A percentile compares a stretch with the other conserved stretches of the same genome.
These are phyloP conservation scores for Aureobasidium sp. DNA, from an alignment of 2,329 filamentous ascomycete genomes.

Conservation along the genomic window DNA sequence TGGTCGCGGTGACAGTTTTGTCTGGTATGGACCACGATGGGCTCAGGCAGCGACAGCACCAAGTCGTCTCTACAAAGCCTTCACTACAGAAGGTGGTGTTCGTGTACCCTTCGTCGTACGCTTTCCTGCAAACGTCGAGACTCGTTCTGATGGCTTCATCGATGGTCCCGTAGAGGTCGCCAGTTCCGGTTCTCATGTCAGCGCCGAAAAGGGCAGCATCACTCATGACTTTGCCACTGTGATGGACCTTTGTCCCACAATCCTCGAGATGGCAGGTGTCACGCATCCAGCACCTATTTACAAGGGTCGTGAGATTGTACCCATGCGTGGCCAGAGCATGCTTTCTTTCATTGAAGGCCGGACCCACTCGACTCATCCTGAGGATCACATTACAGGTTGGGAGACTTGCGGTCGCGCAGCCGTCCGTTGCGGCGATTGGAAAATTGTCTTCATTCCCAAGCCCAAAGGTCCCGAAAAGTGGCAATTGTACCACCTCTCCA, in stretches of 20 bases:
- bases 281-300: slow-evolving; percentile 49
- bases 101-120: slow-evolving; percentile 47
- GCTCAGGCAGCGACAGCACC: slow-evolving; percentile 49
- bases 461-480: slow-evolving; percentile 50
- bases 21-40: slow-evolving; percentile 56
- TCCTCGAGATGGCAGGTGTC: slow-evolving; percentile 43
- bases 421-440: slow-evolving; percentile 51
- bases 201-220: slow-evolving; percentile 31
- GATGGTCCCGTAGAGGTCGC: slow-evolving; percentile 41
- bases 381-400: slow-evolving; percentile 51
- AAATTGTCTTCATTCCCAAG: slow-evolving; percentile 52
- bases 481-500: slow-evolving; percentile 50
- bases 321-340: slow-evolving; percentile 47
- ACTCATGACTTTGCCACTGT: slow-evolving; percentile 45
- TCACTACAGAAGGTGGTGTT: slow-evolving; percentile 44
- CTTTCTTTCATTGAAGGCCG: slow-evolving; percentile 34
- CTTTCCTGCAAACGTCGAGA: slow-evolving; percentile 23
- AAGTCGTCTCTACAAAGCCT: slow-evolving; percentile 42
- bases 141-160: slow-evolving; percentile 27
- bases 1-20: slow-evolving; percentile 50
- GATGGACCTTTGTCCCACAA: slow-evolving; percentile 38
- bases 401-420: slow-evolving; percentile 50
- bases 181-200: slow-evolving; percentile 11
- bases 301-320: slow-evolving; percentile 44
- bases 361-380: slow-evolving; percentile 39